Base-by-base conservation (phyloP, 768 basidiomycete genomes). In the Bullera alba region DNA sequence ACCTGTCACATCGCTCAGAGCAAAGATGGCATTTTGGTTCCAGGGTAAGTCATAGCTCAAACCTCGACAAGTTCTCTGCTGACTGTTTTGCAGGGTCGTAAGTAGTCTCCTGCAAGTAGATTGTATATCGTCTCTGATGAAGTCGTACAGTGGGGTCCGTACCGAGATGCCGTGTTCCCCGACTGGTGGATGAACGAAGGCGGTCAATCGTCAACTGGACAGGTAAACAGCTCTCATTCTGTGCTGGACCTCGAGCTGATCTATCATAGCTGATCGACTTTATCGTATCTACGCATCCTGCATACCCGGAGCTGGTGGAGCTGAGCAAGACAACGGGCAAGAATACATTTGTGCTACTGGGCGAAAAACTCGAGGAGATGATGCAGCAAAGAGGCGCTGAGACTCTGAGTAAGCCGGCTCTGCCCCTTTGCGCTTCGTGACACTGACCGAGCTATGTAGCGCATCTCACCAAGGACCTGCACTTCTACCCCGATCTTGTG, bases 161-260 rank as follows among this genome's bases (percentile, higher is more conserved):
- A 63, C 55, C 56, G 87, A 81, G 84, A 96, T 65, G 83, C 89
- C 5, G 79, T 92, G 27, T 91, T 96, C 74, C 83, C 83, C 36
- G 89, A 84, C 16, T 92, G 88, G 85, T 99, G 93, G 95, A 95
- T 96, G 90, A 99, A 92, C 65, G 95, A 99, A 74, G 95, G 93
- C 32, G 95, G 95, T 2, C 95, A 99, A 73, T 95, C 91, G 6
- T 92, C 91, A 1, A 99, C 95, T 0, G 95, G 95, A n/a, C 88
- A 90, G 74, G 85, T 85, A 46, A 42, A 74, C 55, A 21, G 25
- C 10, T 5, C n/a, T n/a, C n/a, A n/a, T n/a, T n/a, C 22, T 26
- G 46, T 2, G 23, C 15, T 22, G n/a, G n/a, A n/a, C n/a, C n/a
- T n/a, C 4, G 17, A 4, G n/a, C n/a, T n/a, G n/a, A n/a, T n/a